Base-by-base conservation (phyloP, 192 early-diverging fungal species). In the Coemansia sp. region DNA sequence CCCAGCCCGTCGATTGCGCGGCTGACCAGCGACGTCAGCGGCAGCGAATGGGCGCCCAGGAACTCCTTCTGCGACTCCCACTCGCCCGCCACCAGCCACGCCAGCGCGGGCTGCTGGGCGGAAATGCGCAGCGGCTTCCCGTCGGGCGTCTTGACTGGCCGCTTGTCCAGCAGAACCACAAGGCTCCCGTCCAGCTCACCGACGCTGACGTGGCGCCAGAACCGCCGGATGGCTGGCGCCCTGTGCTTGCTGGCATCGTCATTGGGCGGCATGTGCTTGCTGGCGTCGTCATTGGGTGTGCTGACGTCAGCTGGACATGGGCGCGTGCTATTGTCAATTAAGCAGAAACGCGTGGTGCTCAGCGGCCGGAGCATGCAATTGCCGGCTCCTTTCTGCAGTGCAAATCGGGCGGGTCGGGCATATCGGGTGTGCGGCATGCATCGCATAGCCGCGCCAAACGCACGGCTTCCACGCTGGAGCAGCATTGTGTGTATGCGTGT, bases 11-110 rank as follows among this genome's bases (percentile, higher is more conserved):
- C 93, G 32, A 94, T 86, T 0, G 93, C 86, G 28, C 94, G 85
- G 47, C 87, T 84, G 5, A 95, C 81, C n/a, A 98, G 78, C 5
- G 93, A 95, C 0, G 96, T 98, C 84, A 98, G 82, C 3, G 93
- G 92, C 14, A 98, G 80, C 9, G 94, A 88, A 64, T 93, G 92
- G 1, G 87, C 74, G 67, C 92, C 93, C 11, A 97, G 65, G 29
- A 89, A 60, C 38, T 83, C 81, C 30, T 84, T 86, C 72, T 94
- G 92, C 54, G 87, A 80, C 69, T 98, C 93, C 96, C 96, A 98
- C 71, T 98, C 96, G 9, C 83, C 92, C 7, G 92, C 93, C 30
- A 93, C 82, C 58, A 97, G 78, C 33, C 85, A 60, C n/a, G 92
- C 96, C 29, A 98, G 60, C n/a, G 77, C 55, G 27, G 61, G 70